These are phyloP conservation scores for Saccharomyces hybrid DNA, from an alignment of 1,139 yeast species.

Conservation along the genomic window DNA sequence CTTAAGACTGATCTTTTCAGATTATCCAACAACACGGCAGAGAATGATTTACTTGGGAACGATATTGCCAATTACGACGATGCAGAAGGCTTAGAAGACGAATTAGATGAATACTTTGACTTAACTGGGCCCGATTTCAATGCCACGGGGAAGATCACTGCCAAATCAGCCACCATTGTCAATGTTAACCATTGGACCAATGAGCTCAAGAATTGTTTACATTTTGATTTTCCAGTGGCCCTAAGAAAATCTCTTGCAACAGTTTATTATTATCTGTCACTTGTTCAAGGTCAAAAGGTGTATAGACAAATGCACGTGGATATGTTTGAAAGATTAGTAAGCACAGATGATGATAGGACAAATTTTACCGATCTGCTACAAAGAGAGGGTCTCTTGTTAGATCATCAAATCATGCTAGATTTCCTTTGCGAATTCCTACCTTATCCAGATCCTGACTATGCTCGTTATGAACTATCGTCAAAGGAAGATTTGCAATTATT, in stretches of 20 bases:
- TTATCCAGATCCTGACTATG: slow-evolving; percentile 38
- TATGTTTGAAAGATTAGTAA: slow-evolving; percentile 49
- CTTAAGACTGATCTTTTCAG: slow-evolving; percentile 45
- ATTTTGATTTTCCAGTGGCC: slow-evolving; percentile 69
- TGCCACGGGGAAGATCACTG: slow-evolving; percentile 50
- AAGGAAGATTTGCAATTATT: slow-evolving; percentile 33
- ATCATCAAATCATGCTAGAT: slow-evolving; percentile 45
- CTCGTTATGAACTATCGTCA: slow-evolving; percentile 29
- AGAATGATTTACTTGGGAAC: slow-evolving; percentile 28
- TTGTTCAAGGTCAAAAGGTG: slow-evolving; percentile 68
- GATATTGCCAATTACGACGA: slow-evolving; percentile 39
- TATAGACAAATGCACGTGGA: slow-evolving; percentile 57
- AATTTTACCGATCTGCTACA: slow-evolving; percentile 41
- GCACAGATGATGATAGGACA: slow-evolving; percentile 31
- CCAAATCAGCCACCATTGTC: slow-evolving; percentile 65
- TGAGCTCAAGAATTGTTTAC: slow-evolving; percentile 75
- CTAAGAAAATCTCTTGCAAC: slow-evolving; percentile 56
- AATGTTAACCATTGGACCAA: slow-evolving; percentile 83
- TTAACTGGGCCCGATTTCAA: slow-evolving; percentile 42
- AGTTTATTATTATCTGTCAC: slow-evolving; percentile 65
- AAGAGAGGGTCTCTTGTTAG: slow-evolving; percentile 35
- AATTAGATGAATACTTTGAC: slow-evolving; percentile 36
- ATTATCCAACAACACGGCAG: slow-evolving; percentile 24
- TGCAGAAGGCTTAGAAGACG: slow-evolving; percentile 38
- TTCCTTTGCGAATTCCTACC: slow-evolving; percentile 45